A percentile compares a stretch with the other conserved stretches of the same genome.
phyloP scores from a whole-genome alignment of 768 basidiomycete species.

The Amanita brunnescens region DNA sequence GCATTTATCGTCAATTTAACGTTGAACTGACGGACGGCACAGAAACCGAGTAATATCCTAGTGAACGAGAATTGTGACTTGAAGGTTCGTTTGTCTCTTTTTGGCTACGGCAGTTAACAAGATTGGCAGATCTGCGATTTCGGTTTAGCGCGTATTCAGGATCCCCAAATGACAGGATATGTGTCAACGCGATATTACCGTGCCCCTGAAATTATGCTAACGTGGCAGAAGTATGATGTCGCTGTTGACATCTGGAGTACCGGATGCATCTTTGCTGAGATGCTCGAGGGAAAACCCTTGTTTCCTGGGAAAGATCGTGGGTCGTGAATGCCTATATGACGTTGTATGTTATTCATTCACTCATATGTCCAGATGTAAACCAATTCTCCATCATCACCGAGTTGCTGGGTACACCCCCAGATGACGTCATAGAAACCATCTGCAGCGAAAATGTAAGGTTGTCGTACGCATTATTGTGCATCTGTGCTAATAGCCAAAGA shows the following conservation, averaged over 20 bases:
- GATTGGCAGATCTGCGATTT: slow-evolving; percentile 88
- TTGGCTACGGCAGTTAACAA: neutral
- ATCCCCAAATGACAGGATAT: slow-evolving; percentile 99
- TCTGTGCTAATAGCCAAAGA: slow-evolving; percentile 37
- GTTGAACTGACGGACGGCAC: slow-evolving; percentile 7
- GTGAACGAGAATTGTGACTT: slow-evolving; percentile 99
- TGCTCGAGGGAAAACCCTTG: slow-evolving; percentile 96
- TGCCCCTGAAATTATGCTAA: slow-evolving; percentile 99
- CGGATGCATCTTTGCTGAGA: slow-evolving; percentile 99
- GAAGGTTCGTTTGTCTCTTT: slow-evolving; percentile 54
- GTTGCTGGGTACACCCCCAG: slow-evolving; percentile 93
- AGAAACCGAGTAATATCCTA: slow-evolving; percentile 99
- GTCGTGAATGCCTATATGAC: slow-evolving; percentile 26
- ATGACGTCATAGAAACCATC: slow-evolving; percentile 99
- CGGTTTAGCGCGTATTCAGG: slow-evolving; percentile 95
- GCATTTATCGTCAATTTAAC: neutral
- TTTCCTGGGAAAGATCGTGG: slow-evolving; percentile 99
- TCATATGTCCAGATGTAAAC: slow-evolving; percentile 73
- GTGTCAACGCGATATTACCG: slow-evolving; percentile 99
- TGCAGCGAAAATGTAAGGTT: slow-evolving; percentile 86
- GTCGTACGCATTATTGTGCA: slow-evolving; percentile 9
- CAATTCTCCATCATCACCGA: slow-evolving; percentile 99
- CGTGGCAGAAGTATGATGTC: slow-evolving; percentile 99
- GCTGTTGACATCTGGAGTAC: slow-evolving; percentile 99
- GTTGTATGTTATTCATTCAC: neutral